These are phyloP conservation scores for Trichomonas tenax DNA, from an alignment of 208 protist genomes.

Conservation along the genomic window DNA sequence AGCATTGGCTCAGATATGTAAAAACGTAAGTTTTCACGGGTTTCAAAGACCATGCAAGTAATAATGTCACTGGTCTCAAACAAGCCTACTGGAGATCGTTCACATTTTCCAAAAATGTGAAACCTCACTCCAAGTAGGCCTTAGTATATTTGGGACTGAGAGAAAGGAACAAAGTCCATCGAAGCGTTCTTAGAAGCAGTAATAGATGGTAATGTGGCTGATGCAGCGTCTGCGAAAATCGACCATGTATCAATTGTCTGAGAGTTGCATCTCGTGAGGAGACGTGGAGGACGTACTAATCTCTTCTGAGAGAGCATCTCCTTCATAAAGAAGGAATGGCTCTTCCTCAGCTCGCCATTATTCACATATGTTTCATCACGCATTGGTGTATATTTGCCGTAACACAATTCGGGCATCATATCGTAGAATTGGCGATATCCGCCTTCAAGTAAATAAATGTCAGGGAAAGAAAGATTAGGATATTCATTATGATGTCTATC, in stretches of 20 bases:
- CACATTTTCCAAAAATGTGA: too few species aligned
- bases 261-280: neutral
- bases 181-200: neutral
- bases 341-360: neutral
- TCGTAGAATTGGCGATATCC: neutral
- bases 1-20: too few species aligned
- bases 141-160: neutral
- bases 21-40: too few species aligned
- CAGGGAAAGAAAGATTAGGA: neutral
- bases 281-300: neutral
- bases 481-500: neutral
- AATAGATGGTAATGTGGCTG: neutral
- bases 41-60: too few species aligned
- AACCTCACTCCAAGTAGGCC: too few species aligned
- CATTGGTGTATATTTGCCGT: neutral
- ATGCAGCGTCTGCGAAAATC: neutral
- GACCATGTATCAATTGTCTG: neutral
- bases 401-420: neutral
- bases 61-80: too few species aligned
- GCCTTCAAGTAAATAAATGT: neutral
- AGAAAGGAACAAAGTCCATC: neutral
- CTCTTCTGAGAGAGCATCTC: neutral
- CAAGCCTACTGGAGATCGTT: too few species aligned
- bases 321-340: neutral
- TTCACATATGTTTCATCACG: neutral